Evolutionary conservation across 1,284 basidiomycete species (phyloP).

Genomic region (Anthracocystis walkeri): DNA sequence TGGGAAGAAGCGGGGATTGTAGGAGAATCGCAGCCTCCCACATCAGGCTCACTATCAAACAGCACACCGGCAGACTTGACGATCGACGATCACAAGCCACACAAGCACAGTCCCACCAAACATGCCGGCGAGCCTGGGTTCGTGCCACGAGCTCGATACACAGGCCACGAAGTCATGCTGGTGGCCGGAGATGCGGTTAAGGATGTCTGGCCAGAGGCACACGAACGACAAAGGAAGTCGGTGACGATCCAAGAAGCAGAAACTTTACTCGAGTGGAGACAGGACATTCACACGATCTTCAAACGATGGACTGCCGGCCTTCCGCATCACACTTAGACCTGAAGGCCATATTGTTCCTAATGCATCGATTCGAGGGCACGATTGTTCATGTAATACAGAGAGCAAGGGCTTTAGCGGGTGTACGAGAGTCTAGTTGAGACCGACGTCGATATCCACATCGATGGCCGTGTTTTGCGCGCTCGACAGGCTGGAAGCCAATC

Average conservation of each 20-base stretch:
- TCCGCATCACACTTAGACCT: conserved; percentile 2
- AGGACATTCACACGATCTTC: conserved; percentile 46
- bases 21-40: conserved; percentile 5
- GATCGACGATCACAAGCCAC: conserved; percentile 58
- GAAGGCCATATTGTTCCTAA: neutral
- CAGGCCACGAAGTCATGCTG: conserved; percentile 50
- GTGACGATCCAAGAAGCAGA: conserved; percentile 48
- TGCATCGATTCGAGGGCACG: neutral
- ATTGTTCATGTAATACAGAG: neutral
- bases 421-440: conserved; percentile 36
- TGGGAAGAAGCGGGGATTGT: conserved; percentile 61
- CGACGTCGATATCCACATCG: conserved; percentile 51
- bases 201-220: conserved; percentile 55
- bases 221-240: conserved; percentile 50
- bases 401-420: neutral
- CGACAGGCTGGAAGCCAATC: conserved; percentile 68
- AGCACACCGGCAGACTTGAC: conserved; percentile 4
- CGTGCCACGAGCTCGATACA: conserved; percentile 56
- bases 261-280: conserved; percentile 52
- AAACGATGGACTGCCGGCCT: conserved; percentile 22
- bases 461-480: conserved; percentile 40
- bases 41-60: conserved; percentile 9
- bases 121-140: conserved; percentile 32
- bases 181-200: neutral
- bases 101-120: conserved; percentile 45